A percentile compares a stretch with the other conserved stretches of the same genome.
These are phyloP conservation scores for Pochonia chlamydosporia DNA, from an alignment of 2,329 filamentous ascomycete genomes.

Conservation along the genomic window DNA sequence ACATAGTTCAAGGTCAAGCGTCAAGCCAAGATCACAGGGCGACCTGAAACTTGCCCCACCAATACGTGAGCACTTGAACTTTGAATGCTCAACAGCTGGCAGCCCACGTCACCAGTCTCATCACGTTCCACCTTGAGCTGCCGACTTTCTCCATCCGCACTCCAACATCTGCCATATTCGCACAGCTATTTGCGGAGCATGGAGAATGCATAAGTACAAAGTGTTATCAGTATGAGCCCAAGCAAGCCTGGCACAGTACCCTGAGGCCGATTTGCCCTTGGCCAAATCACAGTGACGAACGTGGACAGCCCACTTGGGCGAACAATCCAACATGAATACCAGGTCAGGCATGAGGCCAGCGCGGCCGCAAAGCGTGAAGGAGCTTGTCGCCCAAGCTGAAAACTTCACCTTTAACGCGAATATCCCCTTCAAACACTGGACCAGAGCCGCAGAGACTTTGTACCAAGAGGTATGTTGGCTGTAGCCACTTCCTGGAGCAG, in stretches of 20 bases:
- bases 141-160: background rate
- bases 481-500: background rate
- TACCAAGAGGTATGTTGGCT: slow-evolving; percentile 65
- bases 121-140: background rate
- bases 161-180: background rate
- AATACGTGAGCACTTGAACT: background rate
- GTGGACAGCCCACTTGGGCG: background rate
- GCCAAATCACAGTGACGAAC: background rate
- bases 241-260: background rate
- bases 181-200: background rate
- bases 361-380: slow-evolving; percentile 63
- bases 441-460: slow-evolving; percentile 72
- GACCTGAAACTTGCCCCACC: slow-evolving; percentile 3
- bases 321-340: slow-evolving; percentile 19
- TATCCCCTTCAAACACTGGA: slow-evolving; percentile 75
- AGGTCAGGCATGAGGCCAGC: slow-evolving; percentile 26
- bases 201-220: background rate
- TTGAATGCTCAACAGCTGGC: background rate
- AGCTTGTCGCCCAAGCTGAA: slow-evolving; percentile 69
- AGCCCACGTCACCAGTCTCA: background rate
- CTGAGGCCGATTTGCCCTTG: background rate
- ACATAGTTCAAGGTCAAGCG: no score
- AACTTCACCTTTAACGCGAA: slow-evolving; percentile 75
- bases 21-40: no score
- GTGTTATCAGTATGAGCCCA: slow-evolving; percentile 1